Evolutionary conservation across 2,329 filamentous ascomycete genomes (phyloP).

Genomic region (Ceratocystis harringtonii): DNA sequence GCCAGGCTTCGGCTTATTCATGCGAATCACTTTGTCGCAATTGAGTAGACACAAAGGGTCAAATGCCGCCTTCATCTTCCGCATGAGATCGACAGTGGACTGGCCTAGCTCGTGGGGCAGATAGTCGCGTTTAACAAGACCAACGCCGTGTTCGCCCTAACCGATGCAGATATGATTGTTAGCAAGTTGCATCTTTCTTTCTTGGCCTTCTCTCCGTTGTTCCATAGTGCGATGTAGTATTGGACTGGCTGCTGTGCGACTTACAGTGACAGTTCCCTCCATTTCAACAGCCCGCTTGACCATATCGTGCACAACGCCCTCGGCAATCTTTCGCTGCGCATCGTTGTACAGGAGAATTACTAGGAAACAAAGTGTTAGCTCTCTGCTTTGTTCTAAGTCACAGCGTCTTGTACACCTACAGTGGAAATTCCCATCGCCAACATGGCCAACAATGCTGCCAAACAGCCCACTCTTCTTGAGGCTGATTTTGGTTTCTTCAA

Average conservation of each 20-base stretch:
- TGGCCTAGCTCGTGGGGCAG: constrained; percentile 62
- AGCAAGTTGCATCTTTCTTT: not conserved
- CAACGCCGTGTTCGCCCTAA: constrained; percentile 67
- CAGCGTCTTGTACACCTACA: constrained; percentile 24
- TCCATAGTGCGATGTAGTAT: not conserved
- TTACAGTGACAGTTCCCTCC: constrained; percentile 65
- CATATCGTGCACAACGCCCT: constrained; percentile 65
- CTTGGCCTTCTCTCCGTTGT: no score
- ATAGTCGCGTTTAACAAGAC: constrained; percentile 73
- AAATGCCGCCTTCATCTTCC: constrained; percentile 69
- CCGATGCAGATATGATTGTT: not conserved
- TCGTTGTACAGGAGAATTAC: constrained; percentile 47
- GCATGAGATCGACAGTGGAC: constrained; percentile 65
- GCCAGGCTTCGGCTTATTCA: constrained; percentile 34
- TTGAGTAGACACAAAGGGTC: constrained; percentile 60
- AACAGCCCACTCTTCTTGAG: constrained; percentile 31
- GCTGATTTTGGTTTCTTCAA: constrained; percentile 51
- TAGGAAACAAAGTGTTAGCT: constrained; percentile 18
- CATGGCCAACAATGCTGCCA: constrained; percentile 50
- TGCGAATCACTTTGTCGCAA: constrained; percentile 52
- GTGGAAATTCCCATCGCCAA: constrained; percentile 70
- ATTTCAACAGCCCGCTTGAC: constrained; percentile 72
- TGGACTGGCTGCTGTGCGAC: constrained; percentile 18
- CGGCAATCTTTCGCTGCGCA: constrained; percentile 49
- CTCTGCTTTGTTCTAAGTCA: not conserved